A percentile compares a stretch with the other conserved stretches of the same genome.
Evolutionary conservation across 2,329 filamentous ascomycete species (phyloP).

Genomic region (Lasiodiplodia citricola): DNA sequence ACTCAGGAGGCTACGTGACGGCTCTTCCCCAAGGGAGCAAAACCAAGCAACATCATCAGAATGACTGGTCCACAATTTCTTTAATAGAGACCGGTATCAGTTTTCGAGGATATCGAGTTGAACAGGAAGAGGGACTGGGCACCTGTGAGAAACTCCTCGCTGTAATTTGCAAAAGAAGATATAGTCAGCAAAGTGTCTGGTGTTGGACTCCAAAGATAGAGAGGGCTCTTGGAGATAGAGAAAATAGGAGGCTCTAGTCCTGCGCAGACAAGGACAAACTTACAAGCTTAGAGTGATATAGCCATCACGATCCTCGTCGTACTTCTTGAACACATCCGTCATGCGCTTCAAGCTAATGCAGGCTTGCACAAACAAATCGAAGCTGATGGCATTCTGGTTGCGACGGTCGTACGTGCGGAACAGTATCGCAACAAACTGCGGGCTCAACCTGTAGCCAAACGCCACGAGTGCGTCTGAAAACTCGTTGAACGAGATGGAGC

Average conservation of each 20-base stretch:
- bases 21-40: background rate
- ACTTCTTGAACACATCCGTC: conserved; percentile 99
- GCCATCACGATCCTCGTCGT: conserved; percentile 94
- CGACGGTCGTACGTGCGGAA: conserved; percentile 82
- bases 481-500: conserved; percentile 84
- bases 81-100: conserved; percentile 58
- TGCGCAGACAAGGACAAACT: conserved; percentile 37
- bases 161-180: conserved; percentile 31
- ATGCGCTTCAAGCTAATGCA: conserved; percentile 97
- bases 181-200: background rate
- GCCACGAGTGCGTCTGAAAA: conserved; percentile 87
- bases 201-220: background rate
- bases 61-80: conserved; percentile 48
- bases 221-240: background rate
- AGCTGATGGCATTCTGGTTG: conserved; percentile 59
- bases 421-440: conserved; percentile 80
- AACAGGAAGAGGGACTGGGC: conserved; percentile 61
- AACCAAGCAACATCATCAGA: conserved; percentile 28
- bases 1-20: background rate
- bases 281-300: conserved; percentile 68
- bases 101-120: conserved; percentile 57
- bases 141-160: conserved; percentile 61
- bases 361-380: conserved; percentile 96
- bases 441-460: conserved; percentile 90
- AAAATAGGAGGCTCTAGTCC: background rate